Evolutionary conservation across 768 basidiomycete genomes (phyloP).

Genomic region (Mrakia frigida): DNA sequence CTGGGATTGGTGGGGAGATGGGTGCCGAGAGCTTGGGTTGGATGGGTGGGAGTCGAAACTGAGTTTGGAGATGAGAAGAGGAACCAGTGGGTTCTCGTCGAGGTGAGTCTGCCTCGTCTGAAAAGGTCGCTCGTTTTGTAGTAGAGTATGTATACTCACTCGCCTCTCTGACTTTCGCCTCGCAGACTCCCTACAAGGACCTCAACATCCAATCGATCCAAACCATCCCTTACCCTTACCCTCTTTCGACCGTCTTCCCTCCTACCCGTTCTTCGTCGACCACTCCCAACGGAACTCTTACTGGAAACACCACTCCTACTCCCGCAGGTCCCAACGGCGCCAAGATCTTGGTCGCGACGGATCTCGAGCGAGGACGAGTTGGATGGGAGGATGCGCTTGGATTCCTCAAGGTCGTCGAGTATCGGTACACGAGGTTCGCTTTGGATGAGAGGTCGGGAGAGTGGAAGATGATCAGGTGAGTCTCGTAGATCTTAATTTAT

Average conservation of each 20-base stretch:
- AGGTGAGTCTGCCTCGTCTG: conserved; percentile 55
- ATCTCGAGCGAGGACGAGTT: conserved; percentile 43
- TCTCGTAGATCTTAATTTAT: conserved; percentile 3
- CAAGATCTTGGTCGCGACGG: conserved; percentile 42
- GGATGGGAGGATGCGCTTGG: conserved; percentile 46
- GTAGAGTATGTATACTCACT: background rate
- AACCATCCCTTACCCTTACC: conserved; percentile 66
- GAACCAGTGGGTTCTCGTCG: conserved; percentile 67
- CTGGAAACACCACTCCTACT: conserved; percentile 9
- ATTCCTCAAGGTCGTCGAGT: conserved; percentile 68
- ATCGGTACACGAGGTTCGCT: conserved; percentile 86
- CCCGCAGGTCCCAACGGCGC: conserved; percentile 37
- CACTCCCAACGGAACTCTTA: background rate
- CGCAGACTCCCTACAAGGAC: conserved; percentile 75
- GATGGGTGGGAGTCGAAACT: conserved; percentile 74
- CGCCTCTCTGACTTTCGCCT: background rate
- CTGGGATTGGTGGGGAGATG: conserved; percentile 82
- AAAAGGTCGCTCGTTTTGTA: too few relatives aligned
- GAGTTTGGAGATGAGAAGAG: conserved; percentile 71
- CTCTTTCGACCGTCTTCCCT: conserved; percentile 73
- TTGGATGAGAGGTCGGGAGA: conserved; percentile 68
- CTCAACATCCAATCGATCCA: conserved; percentile 69
- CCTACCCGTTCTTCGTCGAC: conserved; percentile 1
- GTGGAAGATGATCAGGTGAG: conserved; percentile 74
- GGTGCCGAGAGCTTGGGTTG: conserved; percentile 88